Conservation (phyloP, 129 eudicot genomes). For the Sambucus nigra region DNA sequence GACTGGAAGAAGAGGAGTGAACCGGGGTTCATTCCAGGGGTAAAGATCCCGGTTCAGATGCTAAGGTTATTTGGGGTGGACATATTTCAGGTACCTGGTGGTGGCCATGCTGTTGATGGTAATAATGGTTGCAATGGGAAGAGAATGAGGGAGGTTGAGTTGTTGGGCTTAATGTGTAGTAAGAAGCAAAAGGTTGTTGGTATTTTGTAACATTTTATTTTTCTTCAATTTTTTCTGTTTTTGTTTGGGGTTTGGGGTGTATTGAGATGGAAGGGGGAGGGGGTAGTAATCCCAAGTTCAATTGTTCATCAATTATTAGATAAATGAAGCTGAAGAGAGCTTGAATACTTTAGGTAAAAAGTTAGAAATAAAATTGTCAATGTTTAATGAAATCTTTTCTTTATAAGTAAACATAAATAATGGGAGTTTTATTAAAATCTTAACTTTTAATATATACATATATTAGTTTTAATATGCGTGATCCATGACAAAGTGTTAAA, state of each 20-base stretch:
- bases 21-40: slow-evolving; percentile 9
- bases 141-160: slow-evolving; percentile 44
- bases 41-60: slow-evolving; percentile 26
- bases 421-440: no score
- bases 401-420: no score
- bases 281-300: slow-evolving; percentile 31
- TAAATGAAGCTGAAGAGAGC: slow-evolving; percentile 40
- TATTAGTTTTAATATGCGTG: no score
- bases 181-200: slow-evolving; percentile 66
- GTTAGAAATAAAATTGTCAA: background rate
- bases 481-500: no score
- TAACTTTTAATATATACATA: no score
- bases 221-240: slow-evolving; percentile 11
- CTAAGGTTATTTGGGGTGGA: slow-evolving; percentile 81
- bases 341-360: slow-evolving; percentile 10
- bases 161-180: slow-evolving; percentile 32
- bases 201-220: slow-evolving; percentile 32
- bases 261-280: slow-evolving; percentile 15
- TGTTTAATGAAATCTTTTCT: no score
- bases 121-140: slow-evolving; percentile 36
- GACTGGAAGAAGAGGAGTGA: slow-evolving; percentile 46
- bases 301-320: slow-evolving; percentile 40
- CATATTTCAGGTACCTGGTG: slow-evolving; percentile 34
- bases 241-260: slow-evolving; percentile 17
- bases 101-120: slow-evolving; percentile 9